phyloP scores from a whole-genome alignment of 805 yeast species.

The Helenozyma rhizophorensis region DNA sequence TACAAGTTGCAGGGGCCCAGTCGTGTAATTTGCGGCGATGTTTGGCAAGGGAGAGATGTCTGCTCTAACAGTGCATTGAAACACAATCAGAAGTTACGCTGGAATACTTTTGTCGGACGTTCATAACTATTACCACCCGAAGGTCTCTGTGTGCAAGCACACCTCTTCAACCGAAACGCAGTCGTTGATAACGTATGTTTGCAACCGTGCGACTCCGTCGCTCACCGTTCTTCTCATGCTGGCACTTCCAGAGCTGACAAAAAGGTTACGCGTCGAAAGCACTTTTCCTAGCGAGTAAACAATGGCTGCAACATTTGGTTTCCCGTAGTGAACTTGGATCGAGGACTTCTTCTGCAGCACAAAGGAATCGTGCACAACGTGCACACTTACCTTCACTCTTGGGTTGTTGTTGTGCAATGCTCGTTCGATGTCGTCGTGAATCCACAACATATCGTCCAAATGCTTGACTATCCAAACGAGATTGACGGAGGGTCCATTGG shows the following conservation, averaged over 20 bases:
- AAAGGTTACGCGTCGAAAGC: conserved; percentile 2
- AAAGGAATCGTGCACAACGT: neutral
- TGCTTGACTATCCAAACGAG: conserved; percentile 44
- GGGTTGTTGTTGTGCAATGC: neutral
- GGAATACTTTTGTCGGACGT: no score
- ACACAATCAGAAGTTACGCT: no score
- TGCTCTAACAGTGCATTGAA: no score
- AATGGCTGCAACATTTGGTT: neutral
- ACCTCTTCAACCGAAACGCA: conserved; percentile 5
- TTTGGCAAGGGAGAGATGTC: no score
- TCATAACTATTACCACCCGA: conserved; percentile 8
- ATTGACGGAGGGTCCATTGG: conserved; percentile 16
- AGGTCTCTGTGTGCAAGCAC: conserved; percentile 4
- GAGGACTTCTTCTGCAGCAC: neutral
- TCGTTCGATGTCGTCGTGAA: conserved; percentile 29
- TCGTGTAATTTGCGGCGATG: no score
- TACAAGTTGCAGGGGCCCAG: no score
- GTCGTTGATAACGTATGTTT: conserved; percentile 1
- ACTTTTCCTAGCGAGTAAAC: neutral
- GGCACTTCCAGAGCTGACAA: conserved; percentile 3
- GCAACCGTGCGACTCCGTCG: conserved; percentile 1
- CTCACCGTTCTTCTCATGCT: conserved; percentile 3
- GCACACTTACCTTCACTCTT: conserved; percentile 1
- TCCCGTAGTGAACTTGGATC: neutral
- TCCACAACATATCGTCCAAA: conserved; percentile 35